phyloP scores from a whole-genome alignment of 2,329 filamentous ascomycete species.

The Stagonosporopsis tanaceti region DNA sequence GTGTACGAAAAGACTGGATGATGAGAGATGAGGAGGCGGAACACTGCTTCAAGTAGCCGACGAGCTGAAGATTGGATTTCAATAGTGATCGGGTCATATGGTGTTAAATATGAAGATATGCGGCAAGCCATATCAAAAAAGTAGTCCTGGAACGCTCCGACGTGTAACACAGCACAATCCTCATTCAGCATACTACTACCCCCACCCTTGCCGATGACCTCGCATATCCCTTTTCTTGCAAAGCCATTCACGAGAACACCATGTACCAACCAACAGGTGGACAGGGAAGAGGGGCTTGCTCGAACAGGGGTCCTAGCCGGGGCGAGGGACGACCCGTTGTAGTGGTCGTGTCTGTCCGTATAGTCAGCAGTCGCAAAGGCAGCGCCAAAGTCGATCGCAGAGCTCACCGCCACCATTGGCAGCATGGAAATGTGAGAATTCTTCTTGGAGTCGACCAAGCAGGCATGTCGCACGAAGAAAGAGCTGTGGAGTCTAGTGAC shows the following conservation, averaged over 20 bases:
- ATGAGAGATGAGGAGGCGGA: not conserved
- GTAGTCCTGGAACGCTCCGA: slow-evolving; percentile 18
- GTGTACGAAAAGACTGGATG: not conserved
- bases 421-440: slow-evolving; percentile 17
- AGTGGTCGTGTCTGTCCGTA: slow-evolving; percentile 9
- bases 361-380: slow-evolving; percentile 12
- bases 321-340: slow-evolving; percentile 12
- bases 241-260: slow-evolving; percentile 4
- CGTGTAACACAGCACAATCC: slow-evolving; percentile 14
- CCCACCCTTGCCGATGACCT: slow-evolving; percentile 19
- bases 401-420: slow-evolving; percentile 11
- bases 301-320: slow-evolving; percentile 7
- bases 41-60: not conserved
- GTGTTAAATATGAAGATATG: slow-evolving; percentile 12
- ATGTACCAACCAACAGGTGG: slow-evolving; percentile 4
- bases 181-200: not conserved
- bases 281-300: slow-evolving; percentile 13
- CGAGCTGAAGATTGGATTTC: not conserved
- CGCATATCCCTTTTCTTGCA: slow-evolving; percentile 18
- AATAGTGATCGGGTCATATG: not conserved
- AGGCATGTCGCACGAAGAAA: slow-evolving; percentile 16
- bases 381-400: slow-evolving; percentile 6
- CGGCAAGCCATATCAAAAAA: slow-evolving; percentile 4
- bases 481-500: slow-evolving; percentile 19
- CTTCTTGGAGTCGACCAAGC: slow-evolving; percentile 16